A percentile compares a stretch with the other conserved stretches of the same genome.
Conservation (phyloP, 768 basidiomycete genomes). For the Trametopsis cervina region DNA sequence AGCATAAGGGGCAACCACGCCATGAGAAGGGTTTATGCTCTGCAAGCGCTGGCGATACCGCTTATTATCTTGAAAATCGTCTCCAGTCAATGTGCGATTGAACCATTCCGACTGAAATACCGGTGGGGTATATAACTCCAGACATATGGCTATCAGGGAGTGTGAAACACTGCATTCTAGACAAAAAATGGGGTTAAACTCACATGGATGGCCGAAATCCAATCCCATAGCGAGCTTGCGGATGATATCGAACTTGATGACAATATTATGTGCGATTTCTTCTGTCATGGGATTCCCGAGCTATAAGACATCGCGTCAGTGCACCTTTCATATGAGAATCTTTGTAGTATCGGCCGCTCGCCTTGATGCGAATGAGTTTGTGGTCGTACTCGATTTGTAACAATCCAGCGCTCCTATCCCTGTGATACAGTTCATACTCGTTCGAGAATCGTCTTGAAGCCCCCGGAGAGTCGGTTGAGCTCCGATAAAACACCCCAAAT, state of each 20-base stretch:
- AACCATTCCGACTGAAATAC: slow-evolving; percentile 54
- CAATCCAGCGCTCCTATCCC: slow-evolving; percentile 38
- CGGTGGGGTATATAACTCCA: slow-evolving; percentile 61
- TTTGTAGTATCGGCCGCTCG: slow-evolving; percentile 20
- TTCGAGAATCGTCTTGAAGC: slow-evolving; percentile 44
- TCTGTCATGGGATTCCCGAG: slow-evolving; percentile 53
- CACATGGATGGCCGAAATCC: slow-evolving; percentile 59
- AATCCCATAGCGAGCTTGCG: slow-evolving; percentile 53
- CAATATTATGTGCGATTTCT: slow-evolving; percentile 40
- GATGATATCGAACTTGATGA: slow-evolving; percentile 51
- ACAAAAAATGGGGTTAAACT: slow-evolving; percentile 16
- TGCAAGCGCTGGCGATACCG: slow-evolving; percentile 55
- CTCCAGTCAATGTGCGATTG: slow-evolving; percentile 41
- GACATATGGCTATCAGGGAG: slow-evolving; percentile 47
- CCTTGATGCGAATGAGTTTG: slow-evolving; percentile 57
- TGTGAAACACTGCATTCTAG: background rate
- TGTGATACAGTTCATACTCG: slow-evolving; percentile 58
- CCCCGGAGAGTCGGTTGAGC: slow-evolving; percentile 12
- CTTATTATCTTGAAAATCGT: slow-evolving; percentile 29
- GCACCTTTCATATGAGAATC: too few species aligned
- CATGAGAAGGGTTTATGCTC: slow-evolving; percentile 52
- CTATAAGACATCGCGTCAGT: slow-evolving; percentile 25
- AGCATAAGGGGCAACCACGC: slow-evolving; percentile 57
- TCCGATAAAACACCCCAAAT: slow-evolving; percentile 53
- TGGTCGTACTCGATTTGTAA: slow-evolving; percentile 63